Evolutionary conservation across 2,329 filamentous ascomycete genomes (phyloP).

Genomic region (Diaporthe aspalathi): DNA sequence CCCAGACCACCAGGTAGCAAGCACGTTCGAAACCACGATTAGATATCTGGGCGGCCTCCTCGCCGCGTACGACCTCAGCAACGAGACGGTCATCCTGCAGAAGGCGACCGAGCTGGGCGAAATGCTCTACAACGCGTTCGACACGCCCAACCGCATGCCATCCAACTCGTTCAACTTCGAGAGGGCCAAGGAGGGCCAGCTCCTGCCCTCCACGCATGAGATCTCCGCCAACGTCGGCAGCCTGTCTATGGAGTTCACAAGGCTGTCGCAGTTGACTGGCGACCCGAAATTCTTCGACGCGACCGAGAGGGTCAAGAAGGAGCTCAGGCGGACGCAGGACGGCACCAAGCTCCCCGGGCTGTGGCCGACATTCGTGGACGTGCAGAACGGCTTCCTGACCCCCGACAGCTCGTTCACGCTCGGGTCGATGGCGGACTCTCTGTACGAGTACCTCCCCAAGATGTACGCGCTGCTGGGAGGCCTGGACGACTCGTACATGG

Average conservation of each 20-base stretch:
- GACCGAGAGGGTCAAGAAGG: slow-evolving; percentile 77
- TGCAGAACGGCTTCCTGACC: slow-evolving; percentile 60
- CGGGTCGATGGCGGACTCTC: slow-evolving; percentile 59
- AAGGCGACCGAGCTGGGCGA: slow-evolving; percentile 66
- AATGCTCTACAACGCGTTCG: slow-evolving; percentile 64
- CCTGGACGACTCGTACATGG: slow-evolving; percentile 68
- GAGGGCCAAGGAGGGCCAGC: slow-evolving; percentile 52
- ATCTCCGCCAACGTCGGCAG: slow-evolving; percentile 67
- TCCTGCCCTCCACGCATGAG: slow-evolving; percentile 51
- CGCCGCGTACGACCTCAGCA: slow-evolving; percentile 63
- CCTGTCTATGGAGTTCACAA: slow-evolving; percentile 79
- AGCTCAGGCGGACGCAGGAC: slow-evolving; percentile 73
- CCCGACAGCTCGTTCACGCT: slow-evolving; percentile 55
- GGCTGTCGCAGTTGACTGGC: slow-evolving; percentile 78
- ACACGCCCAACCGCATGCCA: slow-evolving; percentile 66
- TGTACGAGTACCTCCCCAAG: slow-evolving; percentile 72
- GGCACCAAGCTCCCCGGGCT: slow-evolving; percentile 76
- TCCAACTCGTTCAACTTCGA: slow-evolving; percentile 58
- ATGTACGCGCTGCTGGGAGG: slow-evolving; percentile 74
- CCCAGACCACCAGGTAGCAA: slow-evolving; percentile 54
- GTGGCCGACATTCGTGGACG: slow-evolving; percentile 77
- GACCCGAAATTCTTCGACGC: slow-evolving; percentile 81
- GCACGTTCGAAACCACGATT: slow-evolving; percentile 73
- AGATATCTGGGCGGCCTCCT: slow-evolving; percentile 65
- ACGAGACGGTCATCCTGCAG: slow-evolving; percentile 57